These are phyloP conservation scores for Pseudogymnoascus sp. DNA, from an alignment of 2,329 filamentous ascomycete genomes.

Conservation along the genomic window DNA sequence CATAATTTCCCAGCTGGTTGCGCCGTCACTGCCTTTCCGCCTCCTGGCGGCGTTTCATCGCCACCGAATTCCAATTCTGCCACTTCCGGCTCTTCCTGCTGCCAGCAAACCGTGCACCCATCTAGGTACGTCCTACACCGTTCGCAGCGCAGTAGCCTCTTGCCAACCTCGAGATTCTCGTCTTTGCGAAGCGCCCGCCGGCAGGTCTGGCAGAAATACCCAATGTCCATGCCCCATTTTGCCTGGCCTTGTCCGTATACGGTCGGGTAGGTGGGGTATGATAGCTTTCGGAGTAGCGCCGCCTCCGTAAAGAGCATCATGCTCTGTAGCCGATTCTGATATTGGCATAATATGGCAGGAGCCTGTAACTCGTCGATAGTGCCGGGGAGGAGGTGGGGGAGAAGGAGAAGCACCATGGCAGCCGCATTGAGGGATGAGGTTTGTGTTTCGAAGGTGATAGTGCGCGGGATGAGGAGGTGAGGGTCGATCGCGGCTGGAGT, in stretches of 20 bases:
- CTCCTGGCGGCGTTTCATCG: neutral
- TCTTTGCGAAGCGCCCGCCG: conserved; percentile 47
- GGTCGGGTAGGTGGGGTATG: conserved; percentile 43
- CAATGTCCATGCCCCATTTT: conserved; percentile 43
- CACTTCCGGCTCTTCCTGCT: conserved; percentile 34
- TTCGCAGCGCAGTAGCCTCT: conserved; percentile 49
- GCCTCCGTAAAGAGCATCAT: conserved; percentile 55
- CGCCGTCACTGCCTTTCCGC: conserved; percentile 11
- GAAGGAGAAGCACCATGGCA: conserved; percentile 51
- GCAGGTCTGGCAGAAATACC: conserved; percentile 42
- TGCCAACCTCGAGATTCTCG: conserved; percentile 30
- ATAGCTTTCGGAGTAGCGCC: conserved; percentile 52
- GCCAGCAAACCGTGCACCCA: conserved; percentile 51
- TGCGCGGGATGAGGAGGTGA: conserved; percentile 43
- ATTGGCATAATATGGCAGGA: conserved; percentile 47
- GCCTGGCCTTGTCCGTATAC: conserved; percentile 48
- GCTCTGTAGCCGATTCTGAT: conserved; percentile 50
- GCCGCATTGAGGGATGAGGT: conserved; percentile 51
- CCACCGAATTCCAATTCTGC: conserved; percentile 31
- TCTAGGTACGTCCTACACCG: conserved; percentile 45
- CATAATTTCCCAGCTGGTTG: conserved; percentile 31
- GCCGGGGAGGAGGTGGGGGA: conserved; percentile 45
- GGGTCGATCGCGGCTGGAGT: conserved; percentile 49
- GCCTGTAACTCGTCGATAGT: conserved; percentile 50
- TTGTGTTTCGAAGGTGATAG: conserved; percentile 47